Conservation (phyloP, 768 basidiomycete genomes). For the Tulasnella sp. region DNA sequence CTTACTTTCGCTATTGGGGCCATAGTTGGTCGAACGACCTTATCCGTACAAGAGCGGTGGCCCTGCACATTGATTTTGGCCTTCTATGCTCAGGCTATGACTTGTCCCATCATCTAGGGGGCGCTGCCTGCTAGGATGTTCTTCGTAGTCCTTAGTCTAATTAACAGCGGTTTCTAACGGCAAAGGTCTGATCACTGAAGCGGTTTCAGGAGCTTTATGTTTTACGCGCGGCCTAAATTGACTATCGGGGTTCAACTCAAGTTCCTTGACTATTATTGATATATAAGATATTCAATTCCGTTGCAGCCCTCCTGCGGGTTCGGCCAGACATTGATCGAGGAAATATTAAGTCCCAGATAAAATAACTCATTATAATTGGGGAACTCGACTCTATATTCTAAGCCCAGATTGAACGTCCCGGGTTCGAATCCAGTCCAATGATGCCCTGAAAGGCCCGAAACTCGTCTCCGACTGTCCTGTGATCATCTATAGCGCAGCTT, state of each 20-base stretch:
- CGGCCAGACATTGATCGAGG: neutral
- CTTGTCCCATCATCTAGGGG: neutral
- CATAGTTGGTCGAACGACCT: neutral
- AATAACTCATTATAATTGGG: neutral
- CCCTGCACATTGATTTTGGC: neutral
- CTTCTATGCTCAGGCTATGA: neutral
- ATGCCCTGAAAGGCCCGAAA: neutral
- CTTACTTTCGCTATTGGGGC: neutral
- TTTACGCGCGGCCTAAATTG: neutral
- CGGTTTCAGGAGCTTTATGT: neutral
- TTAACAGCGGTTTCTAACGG: neutral
- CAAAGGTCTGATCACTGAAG: neutral
- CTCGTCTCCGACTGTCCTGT: neutral
- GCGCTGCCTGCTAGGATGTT: neutral
- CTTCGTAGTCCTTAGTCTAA: neutral
- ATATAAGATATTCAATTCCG: neutral
- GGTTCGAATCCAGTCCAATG: neutral
- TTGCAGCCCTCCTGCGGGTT: neutral
- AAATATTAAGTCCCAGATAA: neutral
- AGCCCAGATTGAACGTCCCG: neutral
- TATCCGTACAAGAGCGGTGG: neutral
- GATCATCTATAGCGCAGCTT: neutral
- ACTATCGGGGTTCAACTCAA: neutral
- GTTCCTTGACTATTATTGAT: neutral
- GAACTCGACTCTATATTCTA: neutral